phyloP scores from a whole-genome alignment of 208 protist genomes.

The Acanthamoeba castellanii region DNA sequence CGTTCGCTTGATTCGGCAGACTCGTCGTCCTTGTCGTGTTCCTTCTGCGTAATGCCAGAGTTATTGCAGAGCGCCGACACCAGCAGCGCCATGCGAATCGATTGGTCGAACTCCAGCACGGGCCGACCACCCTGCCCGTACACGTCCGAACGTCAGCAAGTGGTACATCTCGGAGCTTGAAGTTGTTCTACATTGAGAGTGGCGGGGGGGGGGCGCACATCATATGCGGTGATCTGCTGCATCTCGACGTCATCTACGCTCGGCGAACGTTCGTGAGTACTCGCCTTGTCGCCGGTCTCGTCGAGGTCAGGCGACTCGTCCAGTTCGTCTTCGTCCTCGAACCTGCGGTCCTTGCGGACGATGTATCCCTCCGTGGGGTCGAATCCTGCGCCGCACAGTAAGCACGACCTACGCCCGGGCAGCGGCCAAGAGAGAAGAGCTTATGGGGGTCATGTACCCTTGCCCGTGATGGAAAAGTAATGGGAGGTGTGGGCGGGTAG shows the following conservation, averaged over 20 bases:
- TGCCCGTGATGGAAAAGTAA: slow-evolving; percentile 49
- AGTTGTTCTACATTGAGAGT: not conserved
- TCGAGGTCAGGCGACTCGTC: not conserved
- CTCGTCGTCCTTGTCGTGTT: not conserved
- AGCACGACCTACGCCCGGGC: not conserved
- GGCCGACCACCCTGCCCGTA: not conserved
- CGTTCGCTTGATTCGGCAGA: not conserved
- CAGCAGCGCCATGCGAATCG: slow-evolving; percentile 48
- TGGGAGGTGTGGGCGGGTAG: slow-evolving; percentile 21
- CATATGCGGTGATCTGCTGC: not conserved
- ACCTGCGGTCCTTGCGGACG: not conserved
- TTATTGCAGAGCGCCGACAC: slow-evolving; percentile 60
- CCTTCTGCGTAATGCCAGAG: slow-evolving; percentile 34
- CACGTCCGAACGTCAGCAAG: not conserved
- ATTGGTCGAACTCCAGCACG: slow-evolving; percentile 5
- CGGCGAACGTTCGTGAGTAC: not conserved
- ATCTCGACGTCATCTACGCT: not conserved
- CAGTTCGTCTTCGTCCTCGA: slow-evolving; percentile 4
- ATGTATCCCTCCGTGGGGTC: slow-evolving; percentile 19
- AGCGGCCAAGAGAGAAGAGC: not conserved
- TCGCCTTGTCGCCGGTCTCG: not conserved
- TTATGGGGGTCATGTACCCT: not conserved
- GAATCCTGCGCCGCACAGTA: not conserved
- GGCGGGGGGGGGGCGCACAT: not conserved
- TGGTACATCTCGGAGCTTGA: not conserved